These are phyloP conservation scores for Aspergillus avenaceus DNA, from an alignment of 495 filamentous ascomycete genomes.

Conservation along the genomic window DNA sequence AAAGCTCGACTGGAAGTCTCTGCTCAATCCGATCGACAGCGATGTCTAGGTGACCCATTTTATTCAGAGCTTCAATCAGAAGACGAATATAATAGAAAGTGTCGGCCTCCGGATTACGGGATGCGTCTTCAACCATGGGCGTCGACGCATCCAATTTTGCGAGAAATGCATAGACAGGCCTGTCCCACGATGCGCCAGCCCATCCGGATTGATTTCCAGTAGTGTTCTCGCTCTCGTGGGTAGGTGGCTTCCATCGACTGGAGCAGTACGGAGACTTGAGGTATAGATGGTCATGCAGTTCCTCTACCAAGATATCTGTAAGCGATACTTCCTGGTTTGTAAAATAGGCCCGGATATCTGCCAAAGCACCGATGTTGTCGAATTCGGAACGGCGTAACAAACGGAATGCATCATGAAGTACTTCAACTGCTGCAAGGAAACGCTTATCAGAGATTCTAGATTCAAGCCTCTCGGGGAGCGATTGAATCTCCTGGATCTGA, in stretches of 20 bases:
- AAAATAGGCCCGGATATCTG: slow-evolving; percentile 82
- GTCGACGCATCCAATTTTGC: slow-evolving; percentile 69
- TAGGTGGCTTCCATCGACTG: slow-evolving; percentile 77
- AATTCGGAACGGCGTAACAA: slow-evolving; percentile 82
- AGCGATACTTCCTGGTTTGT: slow-evolving; percentile 87
- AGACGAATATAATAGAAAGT: slow-evolving; percentile 90
- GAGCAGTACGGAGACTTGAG: slow-evolving; percentile 96
- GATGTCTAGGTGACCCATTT: slow-evolving; percentile 76
- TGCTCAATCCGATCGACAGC: slow-evolving; percentile 90
- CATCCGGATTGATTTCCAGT: slow-evolving; percentile 42
- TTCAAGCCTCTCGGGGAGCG: slow-evolving; percentile 90
- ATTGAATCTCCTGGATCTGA: slow-evolving; percentile 82
- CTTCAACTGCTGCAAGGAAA: slow-evolving; percentile 87
- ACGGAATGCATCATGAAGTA: slow-evolving; percentile 80
- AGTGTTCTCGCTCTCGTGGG: slow-evolving; percentile 50
- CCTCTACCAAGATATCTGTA: slow-evolving; percentile 92
- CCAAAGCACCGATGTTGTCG: slow-evolving; percentile 85
- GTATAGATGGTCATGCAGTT: slow-evolving; percentile 95
- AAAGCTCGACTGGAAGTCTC: slow-evolving; percentile 88
- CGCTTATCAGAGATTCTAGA: slow-evolving; percentile 92
- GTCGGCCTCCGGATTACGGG: slow-evolving; percentile 90
- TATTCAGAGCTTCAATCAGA: slow-evolving; percentile 83
- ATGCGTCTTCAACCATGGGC: slow-evolving; percentile 76
- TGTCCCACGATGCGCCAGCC: slow-evolving; percentile 41
- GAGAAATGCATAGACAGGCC: slow-evolving; percentile 73